phyloP scores from a whole-genome alignment of 352 stramenopile species.

The Phytophthora parvispora region DNA sequence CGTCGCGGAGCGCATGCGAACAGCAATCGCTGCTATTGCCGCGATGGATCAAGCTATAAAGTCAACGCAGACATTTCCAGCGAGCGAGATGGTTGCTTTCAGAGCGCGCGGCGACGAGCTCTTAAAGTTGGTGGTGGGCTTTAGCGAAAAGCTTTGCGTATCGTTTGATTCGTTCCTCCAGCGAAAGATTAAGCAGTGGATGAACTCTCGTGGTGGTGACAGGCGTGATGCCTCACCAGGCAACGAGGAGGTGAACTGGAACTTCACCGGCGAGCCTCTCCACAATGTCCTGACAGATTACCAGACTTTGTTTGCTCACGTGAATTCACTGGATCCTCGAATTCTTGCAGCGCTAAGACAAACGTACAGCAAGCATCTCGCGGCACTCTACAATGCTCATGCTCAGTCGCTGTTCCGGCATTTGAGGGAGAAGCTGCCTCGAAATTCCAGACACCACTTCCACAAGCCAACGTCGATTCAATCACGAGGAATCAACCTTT shows the following conservation, averaged over 20 bases:
- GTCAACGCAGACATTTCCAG: slow-evolving; percentile 64
- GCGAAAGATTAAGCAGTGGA: slow-evolving; percentile 45
- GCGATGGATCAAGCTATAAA: slow-evolving; percentile 66
- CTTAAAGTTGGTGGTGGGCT: slow-evolving; percentile 43
- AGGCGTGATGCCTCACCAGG: slow-evolving; percentile 12
- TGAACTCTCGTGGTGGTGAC: slow-evolving; percentile 3
- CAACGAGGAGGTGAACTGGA: slow-evolving; percentile 71
- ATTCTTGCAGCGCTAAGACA: slow-evolving; percentile 45
- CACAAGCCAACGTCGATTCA: slow-evolving; percentile 68
- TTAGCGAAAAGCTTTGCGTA: slow-evolving; percentile 64
- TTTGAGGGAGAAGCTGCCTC: slow-evolving; percentile 70
- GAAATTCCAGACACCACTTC: slow-evolving; percentile 58
- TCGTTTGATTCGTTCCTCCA: slow-evolving; percentile 72
- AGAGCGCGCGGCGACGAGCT: slow-evolving; percentile 66
- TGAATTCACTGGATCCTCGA: slow-evolving; percentile 57
- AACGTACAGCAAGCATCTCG: slow-evolving; percentile 66
- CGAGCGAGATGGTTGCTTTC: slow-evolving; percentile 75
- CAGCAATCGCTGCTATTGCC: slow-evolving; percentile 52
- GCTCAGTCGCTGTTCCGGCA: slow-evolving; percentile 67
- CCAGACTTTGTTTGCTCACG: slow-evolving; percentile 45
- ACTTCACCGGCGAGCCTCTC: slow-evolving; percentile 69
- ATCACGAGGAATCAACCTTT: slow-evolving; percentile 66
- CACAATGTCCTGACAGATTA: slow-evolving; percentile 59
- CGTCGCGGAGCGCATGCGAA: slow-evolving; percentile 38
- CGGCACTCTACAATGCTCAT: slow-evolving; percentile 62